These are phyloP conservation scores for Calocybe gangraenosa DNA, from an alignment of 768 basidiomycete genomes.

Conservation along the genomic window DNA sequence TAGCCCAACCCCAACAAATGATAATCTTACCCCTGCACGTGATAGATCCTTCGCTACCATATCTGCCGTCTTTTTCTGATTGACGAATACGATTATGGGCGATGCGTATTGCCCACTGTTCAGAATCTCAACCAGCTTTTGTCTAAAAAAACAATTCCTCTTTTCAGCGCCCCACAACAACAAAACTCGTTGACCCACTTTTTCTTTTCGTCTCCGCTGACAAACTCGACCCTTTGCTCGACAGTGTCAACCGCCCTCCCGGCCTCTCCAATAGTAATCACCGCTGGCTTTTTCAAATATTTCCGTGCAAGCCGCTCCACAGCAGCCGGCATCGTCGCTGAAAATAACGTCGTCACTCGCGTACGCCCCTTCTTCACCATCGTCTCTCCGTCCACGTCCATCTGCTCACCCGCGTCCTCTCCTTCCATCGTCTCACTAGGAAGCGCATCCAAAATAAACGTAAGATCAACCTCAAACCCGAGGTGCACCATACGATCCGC, in stretches of 20 bases:
- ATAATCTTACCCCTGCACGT: slow-evolving; percentile 73
- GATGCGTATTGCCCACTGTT: slow-evolving; percentile 79
- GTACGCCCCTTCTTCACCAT: slow-evolving; percentile 73
- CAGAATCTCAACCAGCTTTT: slow-evolving; percentile 86
- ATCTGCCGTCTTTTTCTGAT: slow-evolving; percentile 99
- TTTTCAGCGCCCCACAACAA: too few relatives aligned
- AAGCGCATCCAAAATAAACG: slow-evolving; percentile 90
- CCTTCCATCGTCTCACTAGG: slow-evolving; percentile 87
- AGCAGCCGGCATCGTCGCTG: slow-evolving; percentile 97
- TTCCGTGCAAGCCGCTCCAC: slow-evolving; percentile 94
- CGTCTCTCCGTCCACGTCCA: slow-evolving; percentile 75
- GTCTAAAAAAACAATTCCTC: too few relatives aligned
- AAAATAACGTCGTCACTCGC: slow-evolving; percentile 94
- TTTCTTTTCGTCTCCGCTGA: slow-evolving; percentile 92
- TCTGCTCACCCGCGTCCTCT: slow-evolving; percentile 68
- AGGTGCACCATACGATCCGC: slow-evolving; percentile 99
- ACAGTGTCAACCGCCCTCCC: slow-evolving; percentile 98
- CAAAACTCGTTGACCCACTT: too few relatives aligned
- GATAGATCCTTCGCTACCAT: slow-evolving; percentile 94
- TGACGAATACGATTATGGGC: slow-evolving; percentile 98
- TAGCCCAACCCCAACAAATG: not conserved
- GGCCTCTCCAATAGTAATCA: slow-evolving; percentile 97
- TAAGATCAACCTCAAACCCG: slow-evolving; percentile 92
- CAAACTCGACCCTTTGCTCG: slow-evolving; percentile 93
- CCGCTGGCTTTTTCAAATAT: slow-evolving; percentile 88